Percentiles rank a stretch among this genome's conserved stretches.
Evolutionary conservation across 1,284 basidiomycete species (phyloP).

Genomic region (Trametes pubescens): DNA sequence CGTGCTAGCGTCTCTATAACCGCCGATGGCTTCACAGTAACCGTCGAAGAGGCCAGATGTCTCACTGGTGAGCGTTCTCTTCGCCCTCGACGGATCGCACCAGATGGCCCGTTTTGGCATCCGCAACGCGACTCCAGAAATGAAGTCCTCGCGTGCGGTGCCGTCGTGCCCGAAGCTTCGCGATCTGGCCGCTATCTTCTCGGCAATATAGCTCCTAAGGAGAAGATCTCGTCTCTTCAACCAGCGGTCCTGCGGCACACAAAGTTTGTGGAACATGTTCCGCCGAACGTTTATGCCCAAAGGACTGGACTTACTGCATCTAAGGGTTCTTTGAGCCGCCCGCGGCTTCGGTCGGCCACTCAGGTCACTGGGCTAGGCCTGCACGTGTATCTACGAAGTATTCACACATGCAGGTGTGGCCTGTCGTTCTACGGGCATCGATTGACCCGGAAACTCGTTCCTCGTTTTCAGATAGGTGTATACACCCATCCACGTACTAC

Average conservation of each 20-base stretch:
- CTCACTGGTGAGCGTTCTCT: slow-evolving; percentile 66
- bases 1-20: slow-evolving; percentile 82
- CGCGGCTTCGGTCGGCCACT: not conserved
- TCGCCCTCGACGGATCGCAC: slow-evolving; percentile 12
- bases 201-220: not conserved
- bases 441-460: no score
- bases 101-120: slow-evolving; percentile 10
- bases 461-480: no score
- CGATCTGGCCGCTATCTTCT: slow-evolving; percentile 1
- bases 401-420: not conserved
- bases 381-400: not conserved
- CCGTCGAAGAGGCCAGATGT: slow-evolving; percentile 87
- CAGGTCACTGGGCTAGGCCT: not conserved
- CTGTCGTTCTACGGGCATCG: not conserved
- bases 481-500: no score
- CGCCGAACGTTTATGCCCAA: no score
- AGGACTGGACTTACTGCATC: no score
- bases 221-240: no score
- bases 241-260: no score
- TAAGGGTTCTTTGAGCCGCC: no score
- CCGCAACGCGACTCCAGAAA: slow-evolving; percentile 3
- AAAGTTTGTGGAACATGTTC: no score
- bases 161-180: not conserved
- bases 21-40: slow-evolving; percentile 77
- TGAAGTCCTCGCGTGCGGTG: slow-evolving; percentile 13